Conservation (phyloP, 2,329 filamentous ascomycete genomes). For the Blastomyces emzantsi region DNA sequence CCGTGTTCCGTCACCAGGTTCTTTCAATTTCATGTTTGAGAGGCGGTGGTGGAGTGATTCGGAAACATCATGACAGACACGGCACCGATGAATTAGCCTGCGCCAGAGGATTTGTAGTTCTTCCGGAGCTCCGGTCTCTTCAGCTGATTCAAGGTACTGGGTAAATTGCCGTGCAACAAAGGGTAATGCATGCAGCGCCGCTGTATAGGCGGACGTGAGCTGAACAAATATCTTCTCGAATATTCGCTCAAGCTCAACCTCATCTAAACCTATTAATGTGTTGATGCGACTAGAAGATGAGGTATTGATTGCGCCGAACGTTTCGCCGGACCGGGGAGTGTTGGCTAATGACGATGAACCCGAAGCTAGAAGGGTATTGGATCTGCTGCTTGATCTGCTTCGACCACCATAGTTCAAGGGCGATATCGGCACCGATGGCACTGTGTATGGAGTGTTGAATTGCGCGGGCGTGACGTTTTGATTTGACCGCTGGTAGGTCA, state of each 20-base stretch:
- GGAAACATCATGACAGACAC: slow-evolving; percentile 61
- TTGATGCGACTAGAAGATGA: slow-evolving; percentile 44
- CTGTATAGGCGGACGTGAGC: slow-evolving; percentile 62
- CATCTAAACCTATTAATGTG: slow-evolving; percentile 52
- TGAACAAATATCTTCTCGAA: slow-evolving; percentile 79
- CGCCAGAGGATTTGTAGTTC: slow-evolving; percentile 58
- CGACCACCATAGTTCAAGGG: slow-evolving; percentile 29
- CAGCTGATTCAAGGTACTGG: slow-evolving; percentile 54
- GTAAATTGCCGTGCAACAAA: slow-evolving; percentile 58
- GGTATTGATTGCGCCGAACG: slow-evolving; percentile 50
- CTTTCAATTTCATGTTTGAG: slow-evolving; percentile 73
- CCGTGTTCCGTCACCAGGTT: slow-evolving; percentile 59
- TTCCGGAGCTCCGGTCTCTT: slow-evolving; percentile 51
- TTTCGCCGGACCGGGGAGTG: slow-evolving; percentile 78
- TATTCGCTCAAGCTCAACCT: slow-evolving; percentile 64
- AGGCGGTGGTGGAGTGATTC: slow-evolving; percentile 64
- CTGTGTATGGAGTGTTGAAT: slow-evolving; percentile 8
- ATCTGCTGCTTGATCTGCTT: slow-evolving; percentile 44
- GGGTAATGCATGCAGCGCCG: slow-evolving; percentile 63
- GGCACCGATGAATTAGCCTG: slow-evolving; percentile 61
- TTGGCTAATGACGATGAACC: slow-evolving; percentile 43
- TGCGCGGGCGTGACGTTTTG: slow-evolving; percentile 26
- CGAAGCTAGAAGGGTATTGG: slow-evolving; percentile 44
- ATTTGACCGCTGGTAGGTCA: slow-evolving; percentile 19
- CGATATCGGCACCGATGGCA: slow-evolving; percentile 13